These are phyloP conservation scores for Fusarium pilosicola DNA, from an alignment of 2,329 filamentous ascomycete genomes.

Conservation along the genomic window DNA sequence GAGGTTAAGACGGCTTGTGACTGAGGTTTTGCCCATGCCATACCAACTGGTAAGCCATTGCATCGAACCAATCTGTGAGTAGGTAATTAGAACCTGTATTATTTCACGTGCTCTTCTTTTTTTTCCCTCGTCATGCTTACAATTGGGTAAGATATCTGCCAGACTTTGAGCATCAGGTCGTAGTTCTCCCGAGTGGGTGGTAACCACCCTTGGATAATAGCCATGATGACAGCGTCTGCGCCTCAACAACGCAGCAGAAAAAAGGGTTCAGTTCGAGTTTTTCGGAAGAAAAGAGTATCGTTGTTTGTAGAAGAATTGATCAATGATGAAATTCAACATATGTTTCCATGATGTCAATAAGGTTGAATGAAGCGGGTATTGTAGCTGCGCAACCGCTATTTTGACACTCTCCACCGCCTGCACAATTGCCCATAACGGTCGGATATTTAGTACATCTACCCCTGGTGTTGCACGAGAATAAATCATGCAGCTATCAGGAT, in stretches of 20 bases:
- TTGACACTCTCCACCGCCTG: slow-evolving; percentile 41
- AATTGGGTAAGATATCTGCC: slow-evolving; percentile 63
- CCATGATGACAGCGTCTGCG: slow-evolving; percentile 48
- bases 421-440: neutral
- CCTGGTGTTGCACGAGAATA: neutral
- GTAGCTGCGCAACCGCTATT: slow-evolving; percentile 33
- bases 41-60: slow-evolving; percentile 87
- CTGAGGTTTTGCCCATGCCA: slow-evolving; percentile 92
- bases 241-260: neutral
- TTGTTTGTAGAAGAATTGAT: neutral
- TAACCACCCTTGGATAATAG: slow-evolving; percentile 64
- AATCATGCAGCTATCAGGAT: neutral
- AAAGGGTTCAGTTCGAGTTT: neutral
- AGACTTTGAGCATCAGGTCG: slow-evolving; percentile 61
- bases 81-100: neutral
- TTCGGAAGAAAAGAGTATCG: neutral
- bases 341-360: slow-evolving; percentile 38
- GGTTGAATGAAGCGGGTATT: neutral
- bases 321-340: neutral
- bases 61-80: slow-evolving; percentile 69
- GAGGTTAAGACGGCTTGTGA: slow-evolving; percentile 79
- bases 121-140: slow-evolving; percentile 50
- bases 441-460: neutral
- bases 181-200: slow-evolving; percentile 69
- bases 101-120: neutral